Evolutionary conservation across 495 filamentous ascomycete genomes (phyloP).

Genomic region (Annulohypoxylon bovei): DNA sequence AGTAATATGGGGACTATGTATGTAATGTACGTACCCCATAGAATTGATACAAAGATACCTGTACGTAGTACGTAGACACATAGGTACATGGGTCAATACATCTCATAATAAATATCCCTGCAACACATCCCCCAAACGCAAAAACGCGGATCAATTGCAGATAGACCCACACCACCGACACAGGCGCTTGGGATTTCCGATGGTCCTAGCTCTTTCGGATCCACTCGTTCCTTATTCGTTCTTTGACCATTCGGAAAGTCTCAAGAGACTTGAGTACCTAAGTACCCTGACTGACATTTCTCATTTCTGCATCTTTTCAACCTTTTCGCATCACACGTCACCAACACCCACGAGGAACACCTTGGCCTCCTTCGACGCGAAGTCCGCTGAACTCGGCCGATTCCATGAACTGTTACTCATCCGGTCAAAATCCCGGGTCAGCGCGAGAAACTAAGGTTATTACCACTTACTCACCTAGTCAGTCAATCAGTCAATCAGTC

Average conservation of each 20-base stretch:
- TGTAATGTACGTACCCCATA: not conserved
- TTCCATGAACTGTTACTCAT: not conserved
- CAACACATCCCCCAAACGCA: slow-evolving; percentile 42
- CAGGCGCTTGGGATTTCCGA: slow-evolving; percentile 32
- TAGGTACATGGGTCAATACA: not conserved
- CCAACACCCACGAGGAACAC: slow-evolving; percentile 32
- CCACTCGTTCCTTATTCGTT: slow-evolving; percentile 21
- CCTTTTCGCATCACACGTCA: slow-evolving; percentile 38
- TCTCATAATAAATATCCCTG: slow-evolving; percentile 33
- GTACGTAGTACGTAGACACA: not conserved
- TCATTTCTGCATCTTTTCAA: not conserved
- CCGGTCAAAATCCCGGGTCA: not conserved
- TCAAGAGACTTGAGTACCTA: not conserved
- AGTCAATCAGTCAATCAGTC: not conserved
- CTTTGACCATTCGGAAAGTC: not conserved
- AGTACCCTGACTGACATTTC: not conserved
- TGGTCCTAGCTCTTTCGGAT: slow-evolving; percentile 19
- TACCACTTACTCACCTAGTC: not conserved
- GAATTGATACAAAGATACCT: not conserved
- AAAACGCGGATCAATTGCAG: slow-evolving; percentile 29
- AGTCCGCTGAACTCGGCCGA: slow-evolving; percentile 31
- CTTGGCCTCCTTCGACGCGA: slow-evolving; percentile 25
- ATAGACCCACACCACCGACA: slow-evolving; percentile 30
- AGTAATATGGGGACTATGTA: not conserved
- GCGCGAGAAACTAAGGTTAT: not conserved